Base-by-base conservation (phyloP, 2,329 filamentous ascomycete species). In the Colletotrichum gloeosporioides region DNA sequence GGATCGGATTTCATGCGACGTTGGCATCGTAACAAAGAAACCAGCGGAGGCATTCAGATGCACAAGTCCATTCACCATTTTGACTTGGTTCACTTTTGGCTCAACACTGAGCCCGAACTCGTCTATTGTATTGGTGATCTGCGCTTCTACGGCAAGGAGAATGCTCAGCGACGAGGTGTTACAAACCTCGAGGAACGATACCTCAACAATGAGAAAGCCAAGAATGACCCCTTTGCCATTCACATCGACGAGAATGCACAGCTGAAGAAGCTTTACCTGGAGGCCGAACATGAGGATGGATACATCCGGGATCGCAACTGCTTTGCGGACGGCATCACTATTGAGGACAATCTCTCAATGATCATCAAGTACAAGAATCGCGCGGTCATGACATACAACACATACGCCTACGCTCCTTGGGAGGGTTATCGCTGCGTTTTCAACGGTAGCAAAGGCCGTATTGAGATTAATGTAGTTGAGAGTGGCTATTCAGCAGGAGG, bases 21-120 rank as follows among this genome's bases (percentile, higher is more conserved):
- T 12, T 93, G 91, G 91, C 91, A 93, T 79, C 88, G 91, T 15
- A 90, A 92, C 80, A 90, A 90, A 84, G 85, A 86, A 31, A 93
- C 92, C 82, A 90, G 88, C 73, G 91, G 91, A 15, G 90, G 90
- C 2, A 82, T 93, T 39, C 83, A 92, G 4, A 90, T 93, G 32
- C 91, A 93, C 82, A 93, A 93, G 81, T 90, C 89, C 27, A 93
- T 90, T 7, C 91, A 93, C 76, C 91, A 93, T 80, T 92, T 93
- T 78, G 91, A 93, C 79, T 86, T 93, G 10, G 87, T 93, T 71
- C 91, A 92, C 79, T 93, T 92, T 80, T 93, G 91, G 91, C 86
- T 93, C 55, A 86, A 87, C 63, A 91, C 88, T 2, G 83, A 87
- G 8, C 91, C 91, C 0, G 83, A 86, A 64, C 90, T 89, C 0